phyloP scores from a whole-genome alignment of 164 flowering plant genomes.

The Dillenia suffruticosa region DNA sequence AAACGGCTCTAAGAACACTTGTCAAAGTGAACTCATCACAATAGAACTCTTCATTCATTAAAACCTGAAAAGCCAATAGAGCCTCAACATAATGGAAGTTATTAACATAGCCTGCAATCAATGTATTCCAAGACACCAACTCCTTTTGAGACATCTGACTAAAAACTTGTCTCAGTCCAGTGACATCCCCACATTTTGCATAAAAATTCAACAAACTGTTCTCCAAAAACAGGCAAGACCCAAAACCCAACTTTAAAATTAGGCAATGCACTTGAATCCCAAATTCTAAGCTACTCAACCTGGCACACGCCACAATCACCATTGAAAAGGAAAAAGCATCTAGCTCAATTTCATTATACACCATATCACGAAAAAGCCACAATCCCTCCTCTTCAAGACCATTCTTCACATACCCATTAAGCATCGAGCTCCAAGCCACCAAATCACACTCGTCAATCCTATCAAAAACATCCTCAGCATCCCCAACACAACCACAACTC shows the following conservation, averaged over 20 bases:
- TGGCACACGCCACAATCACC: conserved; percentile 20
- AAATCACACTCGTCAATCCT: conserved; percentile 21
- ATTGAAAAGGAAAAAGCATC: conserved; percentile 22
- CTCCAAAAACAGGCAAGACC: conserved; percentile 21
- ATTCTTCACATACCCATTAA: conserved; percentile 26
- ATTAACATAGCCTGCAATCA: conserved; percentile 21
- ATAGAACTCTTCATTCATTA: conserved; percentile 11
- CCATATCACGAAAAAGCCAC: conserved; percentile 20
- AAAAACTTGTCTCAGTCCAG: conserved; percentile 16
- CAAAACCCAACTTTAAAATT: conserved; percentile 21
- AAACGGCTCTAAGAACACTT: conserved; percentile 21
- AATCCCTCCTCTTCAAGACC: conserved; percentile 25
- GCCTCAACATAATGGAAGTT: conserved; percentile 18
- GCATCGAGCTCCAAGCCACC: conserved; percentile 29
- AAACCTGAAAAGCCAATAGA: conserved; percentile 16
- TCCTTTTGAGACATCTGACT: conserved; percentile 17
- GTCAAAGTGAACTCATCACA: conserved; percentile 27
- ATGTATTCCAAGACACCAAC: conserved; percentile 34
- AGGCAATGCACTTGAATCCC: conserved; percentile 29
- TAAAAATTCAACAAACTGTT: conserved; percentile 30
- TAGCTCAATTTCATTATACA: conserved; percentile 10
- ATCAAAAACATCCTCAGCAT: conserved; percentile 20
- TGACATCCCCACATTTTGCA: conserved; percentile 24
- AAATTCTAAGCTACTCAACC: conserved; percentile 15
- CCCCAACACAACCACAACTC: conserved; percentile 20